A percentile compares a stretch with the other conserved stretches of the same genome.
phyloP scores from a whole-genome alignment of 805 yeast species.

The Clavispora asparagi region DNA sequence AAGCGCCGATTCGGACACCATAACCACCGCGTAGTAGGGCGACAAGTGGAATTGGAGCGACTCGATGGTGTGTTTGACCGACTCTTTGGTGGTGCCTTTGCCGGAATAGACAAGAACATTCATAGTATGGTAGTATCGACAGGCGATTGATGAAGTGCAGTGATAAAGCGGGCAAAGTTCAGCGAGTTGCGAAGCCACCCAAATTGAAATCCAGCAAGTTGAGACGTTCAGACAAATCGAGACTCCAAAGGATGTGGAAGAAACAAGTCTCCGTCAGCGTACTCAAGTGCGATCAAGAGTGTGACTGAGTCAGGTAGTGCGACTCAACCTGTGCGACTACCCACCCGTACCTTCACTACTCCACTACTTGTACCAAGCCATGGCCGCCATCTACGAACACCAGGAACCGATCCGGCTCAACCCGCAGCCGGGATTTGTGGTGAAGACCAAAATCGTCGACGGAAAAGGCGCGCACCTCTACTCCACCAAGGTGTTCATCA shows the following conservation, averaged over 20 bases:
- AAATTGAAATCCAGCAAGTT: no score
- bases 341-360: background rate
- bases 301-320: background rate
- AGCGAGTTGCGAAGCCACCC: no score
- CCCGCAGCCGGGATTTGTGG: conserved; percentile 70
- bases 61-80: conserved; percentile 79
- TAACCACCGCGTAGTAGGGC: conserved; percentile 82
- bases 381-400: conserved; percentile 16
- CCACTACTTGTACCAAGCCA: background rate
- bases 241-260: no score
- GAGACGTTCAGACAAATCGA: no score
- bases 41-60: conserved; percentile 70
- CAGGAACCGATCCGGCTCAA: conserved; percentile 13
- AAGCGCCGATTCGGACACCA: conserved; percentile 59
- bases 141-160: no score
- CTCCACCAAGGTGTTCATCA: conserved; percentile 67
- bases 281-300: no score
- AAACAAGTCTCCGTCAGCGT: no score
- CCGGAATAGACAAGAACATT: conserved; percentile 20
- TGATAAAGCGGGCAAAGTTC: no score
- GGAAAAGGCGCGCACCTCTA: conserved; percentile 25
- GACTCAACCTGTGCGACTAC: background rate
- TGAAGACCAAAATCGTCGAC: conserved; percentile 53
- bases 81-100: conserved; percentile 83
- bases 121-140: no score